Evolutionary conservation across 306 rosid genomes (phyloP), one percentile per base, ranked within the genome.

Genomic region (Begonia peltatifolia): DNA sequence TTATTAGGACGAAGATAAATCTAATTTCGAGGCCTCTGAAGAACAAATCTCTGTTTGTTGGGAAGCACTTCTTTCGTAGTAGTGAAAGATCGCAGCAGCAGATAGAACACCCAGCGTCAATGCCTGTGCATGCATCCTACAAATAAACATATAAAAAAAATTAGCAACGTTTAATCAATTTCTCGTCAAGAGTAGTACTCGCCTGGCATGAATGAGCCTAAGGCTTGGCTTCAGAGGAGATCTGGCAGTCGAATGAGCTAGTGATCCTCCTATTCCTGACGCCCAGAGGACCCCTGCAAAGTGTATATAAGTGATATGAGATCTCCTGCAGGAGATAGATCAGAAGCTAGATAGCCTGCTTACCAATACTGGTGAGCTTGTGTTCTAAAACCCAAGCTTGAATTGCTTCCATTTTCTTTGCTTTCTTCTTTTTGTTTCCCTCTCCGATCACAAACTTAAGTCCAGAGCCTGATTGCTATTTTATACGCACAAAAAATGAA

Each of bases 151-250:
- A 3, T 25, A 25, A 14, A 49, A 15, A 3, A 53, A 62, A 10
- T 3, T 9, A 13, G 9, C 20, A 3, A 48, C 16, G 0, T 12
- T 48, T 9, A 48, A 48, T 9, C 10, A 13, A 5, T 2, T 11
- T 14, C 12, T 14, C 49, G 49, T 11, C 2, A 15, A 48, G 16
- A 48, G 6, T 4, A 48, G 52, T 13, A 12, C 15, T 48, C 10
- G 79, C 89, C 90, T 83, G 38, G 96, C 96, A 75, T 87, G 94
- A 46, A 87, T 87, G 47, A 87, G 94, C 68, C 79, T 70, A 9
- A 87, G 92, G 58, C 94, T 87, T 54, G 92, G 84, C 74, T 87
- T 87, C 72, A 81, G 59, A 10, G 74, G 76, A 36, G 94, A 66
- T 53, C 69, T 72, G 38, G 54, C 47, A 13, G 74, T 56, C 57